phyloP scores from a whole-genome alignment of 106 monocot genomes.

The Vanilla planifolia region DNA sequence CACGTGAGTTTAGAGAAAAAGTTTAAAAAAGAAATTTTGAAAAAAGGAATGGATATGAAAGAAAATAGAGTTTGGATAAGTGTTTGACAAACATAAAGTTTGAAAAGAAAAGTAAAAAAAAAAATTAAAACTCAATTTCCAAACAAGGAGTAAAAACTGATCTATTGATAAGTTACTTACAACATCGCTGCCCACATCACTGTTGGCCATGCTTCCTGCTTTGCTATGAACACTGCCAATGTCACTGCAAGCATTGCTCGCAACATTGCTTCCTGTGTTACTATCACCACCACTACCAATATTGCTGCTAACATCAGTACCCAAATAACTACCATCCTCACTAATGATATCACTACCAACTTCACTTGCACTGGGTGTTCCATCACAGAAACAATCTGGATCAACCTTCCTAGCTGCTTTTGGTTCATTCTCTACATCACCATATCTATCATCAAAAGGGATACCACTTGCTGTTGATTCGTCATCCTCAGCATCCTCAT shows the following conservation, averaged over 20 bases:
- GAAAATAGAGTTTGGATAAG: no score
- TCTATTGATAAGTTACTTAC: constrained; percentile 1
- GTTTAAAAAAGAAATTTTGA: no score
- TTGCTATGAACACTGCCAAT: not conserved
- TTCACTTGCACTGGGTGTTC: constrained; percentile 16
- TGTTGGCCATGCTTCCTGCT: not conserved
- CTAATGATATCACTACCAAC: not conserved
- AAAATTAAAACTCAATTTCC: no score
- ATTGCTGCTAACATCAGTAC: constrained; percentile 8
- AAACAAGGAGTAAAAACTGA: not conserved
- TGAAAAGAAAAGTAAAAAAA: no score
- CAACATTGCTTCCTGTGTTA: not conserved
- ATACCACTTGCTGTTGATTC: constrained; percentile 42
- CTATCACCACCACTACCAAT: constrained; percentile 10
- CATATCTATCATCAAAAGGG: constrained; percentile 32
- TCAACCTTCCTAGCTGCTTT: constrained; percentile 36
- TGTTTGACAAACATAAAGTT: no score
- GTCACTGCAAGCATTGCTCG: not conserved
- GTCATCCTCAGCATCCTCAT: constrained; percentile 40
- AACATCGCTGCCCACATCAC: not conserved
- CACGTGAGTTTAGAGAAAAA: no score
- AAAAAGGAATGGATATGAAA: no score
- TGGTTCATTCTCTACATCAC: constrained; percentile 25
- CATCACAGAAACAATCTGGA: constrained; percentile 24
- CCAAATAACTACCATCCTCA: not conserved